A percentile compares a stretch with the other conserved stretches of the same genome.
Conservation (phyloP, 768 basidiomycete species). For the Pleurotus ostreatus region DNA sequence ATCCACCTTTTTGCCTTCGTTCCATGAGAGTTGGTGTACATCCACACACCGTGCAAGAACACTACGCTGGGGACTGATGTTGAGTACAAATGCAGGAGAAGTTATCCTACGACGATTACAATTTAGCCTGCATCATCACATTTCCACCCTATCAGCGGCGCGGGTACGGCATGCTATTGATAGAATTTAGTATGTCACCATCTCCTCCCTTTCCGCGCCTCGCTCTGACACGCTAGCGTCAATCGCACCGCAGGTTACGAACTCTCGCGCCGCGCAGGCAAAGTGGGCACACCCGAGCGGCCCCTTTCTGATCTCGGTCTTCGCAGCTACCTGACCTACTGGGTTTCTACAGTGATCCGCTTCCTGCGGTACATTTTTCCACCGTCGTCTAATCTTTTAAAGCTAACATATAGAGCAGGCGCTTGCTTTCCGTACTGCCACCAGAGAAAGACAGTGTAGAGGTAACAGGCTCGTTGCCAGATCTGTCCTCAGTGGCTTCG, state of each 20-base stretch:
- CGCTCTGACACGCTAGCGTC: background rate
- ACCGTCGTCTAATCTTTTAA: background rate
- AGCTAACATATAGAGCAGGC: slow-evolving; percentile 25
- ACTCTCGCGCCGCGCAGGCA: slow-evolving; percentile 73
- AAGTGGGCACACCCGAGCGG: slow-evolving; percentile 89
- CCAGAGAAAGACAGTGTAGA: slow-evolving; percentile 44
- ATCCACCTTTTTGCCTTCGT: background rate
- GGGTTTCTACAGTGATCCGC: slow-evolving; percentile 80
- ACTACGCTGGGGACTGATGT: background rate
- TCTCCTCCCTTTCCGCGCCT: background rate
- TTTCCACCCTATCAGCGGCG: slow-evolving; percentile 89
- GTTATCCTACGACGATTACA: slow-evolving; percentile 93
- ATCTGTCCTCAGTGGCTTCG: slow-evolving; percentile 30
- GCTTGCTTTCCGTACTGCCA: slow-evolving; percentile 58
- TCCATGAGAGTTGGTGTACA: background rate
- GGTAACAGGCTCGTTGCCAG: slow-evolving; percentile 39
- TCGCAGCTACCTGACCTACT: slow-evolving; percentile 84
- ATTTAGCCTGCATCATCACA: slow-evolving; percentile 93
- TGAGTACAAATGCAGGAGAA: slow-evolving; percentile 63
- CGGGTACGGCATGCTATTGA: slow-evolving; percentile 92
- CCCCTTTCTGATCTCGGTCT: slow-evolving; percentile 93
- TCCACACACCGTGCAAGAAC: background rate
- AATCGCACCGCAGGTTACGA: slow-evolving; percentile 70
- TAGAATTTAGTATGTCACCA: slow-evolving; percentile 85
- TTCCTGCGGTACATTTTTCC: slow-evolving; percentile 65